Evolutionary conservation across 495 filamentous ascomycete genomes (phyloP), one percentile per base, ranked within the genome.

Genomic region (Evernia prunastri): DNA sequence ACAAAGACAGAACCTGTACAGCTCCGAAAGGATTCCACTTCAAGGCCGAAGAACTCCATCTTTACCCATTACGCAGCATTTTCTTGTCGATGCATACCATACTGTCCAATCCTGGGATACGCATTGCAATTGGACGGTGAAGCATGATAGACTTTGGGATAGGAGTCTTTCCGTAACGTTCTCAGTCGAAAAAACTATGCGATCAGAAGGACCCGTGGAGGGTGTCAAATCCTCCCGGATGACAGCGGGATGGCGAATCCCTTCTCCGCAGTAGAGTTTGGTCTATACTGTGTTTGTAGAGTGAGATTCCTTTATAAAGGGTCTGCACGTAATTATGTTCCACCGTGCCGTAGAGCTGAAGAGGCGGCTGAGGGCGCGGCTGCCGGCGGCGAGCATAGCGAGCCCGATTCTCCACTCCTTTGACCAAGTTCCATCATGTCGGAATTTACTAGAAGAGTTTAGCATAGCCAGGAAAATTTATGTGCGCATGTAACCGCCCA

Each of bases 321-420:
- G 29, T n/a, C 54, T 31, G 42, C 47, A 51, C 17, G 33, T 27
- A 13, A 20, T 33, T 15, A 6, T 63, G n/a, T n/a, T 35, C 27
- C 18, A 29, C 60, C 40, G 60, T 56, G 60, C 60, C 60, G 36
- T 53, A 56, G 39, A 59, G 60, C 60, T 63, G 60, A 59, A 18
- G 40, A 1, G 33, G 45, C 35, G 39, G 35, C 49, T 40, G 60
- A 59, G 25, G 40, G 4, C 42, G 45, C 35, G 39, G 35, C 49
- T 40, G 49, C 51, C 15, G 33, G 49, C 31, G 31, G 47, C 37
- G 36, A 43, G 11, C 47, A 27, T n/a, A 23, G 18, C 12, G 25
- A 56, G 37, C 15, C 15, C 33, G 18, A 33, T 42, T 37, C 8
- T 8, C 11, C 5, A 39, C 18, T 33, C 47, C 15, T 51, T 25